phyloP scores from a whole-genome alignment of 148 eudicot genomes.

The Dysphania ambrosioides region DNA sequence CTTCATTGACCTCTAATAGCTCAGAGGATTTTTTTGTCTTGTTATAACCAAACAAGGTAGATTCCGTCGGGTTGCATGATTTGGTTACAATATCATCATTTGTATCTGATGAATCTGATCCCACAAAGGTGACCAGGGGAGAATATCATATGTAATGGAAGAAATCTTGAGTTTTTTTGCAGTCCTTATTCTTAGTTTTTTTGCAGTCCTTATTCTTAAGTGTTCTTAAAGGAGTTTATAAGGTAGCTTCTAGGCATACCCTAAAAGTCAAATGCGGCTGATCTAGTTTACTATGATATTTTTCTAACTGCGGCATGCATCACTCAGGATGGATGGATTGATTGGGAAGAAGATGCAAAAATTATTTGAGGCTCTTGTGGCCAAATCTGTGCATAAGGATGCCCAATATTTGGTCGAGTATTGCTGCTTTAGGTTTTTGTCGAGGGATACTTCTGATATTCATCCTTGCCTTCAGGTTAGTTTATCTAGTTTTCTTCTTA shows the following conservation, averaged over 20 bases:
- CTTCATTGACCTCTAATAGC: not conserved
- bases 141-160: not conserved
- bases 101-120: not conserved
- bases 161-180: not conserved
- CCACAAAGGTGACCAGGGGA: not conserved
- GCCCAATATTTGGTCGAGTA: slow-evolving; percentile 84
- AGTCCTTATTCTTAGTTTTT: not conserved
- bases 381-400: slow-evolving; percentile 57
- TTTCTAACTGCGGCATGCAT: slow-evolving; percentile 22
- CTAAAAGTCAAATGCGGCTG: not conserved
- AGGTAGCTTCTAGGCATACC: not conserved
- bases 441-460: slow-evolving; percentile 69
- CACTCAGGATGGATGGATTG: slow-evolving; percentile 87
- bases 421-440: slow-evolving; percentile 90
- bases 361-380: slow-evolving; percentile 69
- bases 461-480: slow-evolving; percentile 84
- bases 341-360: slow-evolving; percentile 83
- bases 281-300: no score
- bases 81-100: not conserved
- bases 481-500: not conserved
- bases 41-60: not conserved
- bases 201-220: not conserved
- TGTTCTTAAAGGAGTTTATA: not conserved
- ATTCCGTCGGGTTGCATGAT: not conserved
- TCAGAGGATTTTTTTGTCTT: not conserved